Evolutionary conservation across 108 stramenopile genomes (phyloP).

Genomic region (Cylindrotheca fusiformis): DNA sequence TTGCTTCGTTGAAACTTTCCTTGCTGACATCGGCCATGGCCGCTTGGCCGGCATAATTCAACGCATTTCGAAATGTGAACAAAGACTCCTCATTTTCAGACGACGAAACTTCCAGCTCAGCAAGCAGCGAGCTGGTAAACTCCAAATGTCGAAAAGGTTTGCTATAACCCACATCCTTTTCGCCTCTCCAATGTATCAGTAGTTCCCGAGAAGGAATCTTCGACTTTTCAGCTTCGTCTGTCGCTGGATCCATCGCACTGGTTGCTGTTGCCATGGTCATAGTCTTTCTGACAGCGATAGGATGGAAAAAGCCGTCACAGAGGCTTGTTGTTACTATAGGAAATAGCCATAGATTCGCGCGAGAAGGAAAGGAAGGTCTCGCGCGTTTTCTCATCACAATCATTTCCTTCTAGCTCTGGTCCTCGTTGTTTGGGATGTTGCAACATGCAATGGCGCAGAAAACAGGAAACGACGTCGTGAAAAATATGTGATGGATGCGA

Average conservation of each 20-base stretch:
- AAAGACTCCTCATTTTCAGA: neutral
- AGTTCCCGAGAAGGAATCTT: constrained; percentile 5
- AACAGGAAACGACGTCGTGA: no score
- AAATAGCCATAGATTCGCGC: no score
- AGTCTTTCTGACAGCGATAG: no score
- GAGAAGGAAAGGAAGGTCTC: no score
- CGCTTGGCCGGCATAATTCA: constrained; percentile 33
- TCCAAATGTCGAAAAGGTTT: constrained; percentile 47
- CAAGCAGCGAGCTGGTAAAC: constrained; percentile 32
- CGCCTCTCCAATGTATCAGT: constrained; percentile 53
- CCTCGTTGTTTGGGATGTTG: no score
- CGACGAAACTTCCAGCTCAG: constrained; percentile 9
- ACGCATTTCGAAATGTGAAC: constrained; percentile 20
- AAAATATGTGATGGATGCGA: no score
- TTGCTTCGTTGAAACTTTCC: constrained; percentile 62
- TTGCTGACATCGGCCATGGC: constrained; percentile 33
- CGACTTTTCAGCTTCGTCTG: neutral
- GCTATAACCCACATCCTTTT: constrained; percentile 42
- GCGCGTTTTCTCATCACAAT: no score
- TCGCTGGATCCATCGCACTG: neutral
- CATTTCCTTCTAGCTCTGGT: no score
- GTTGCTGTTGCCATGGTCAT: constrained; percentile 1
- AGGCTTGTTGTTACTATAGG: no score
- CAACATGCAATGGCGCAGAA: no score
- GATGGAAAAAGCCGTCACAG: no score